Conservation (phyloP, 305 asterid genomes). For the Rubia peregrina region DNA sequence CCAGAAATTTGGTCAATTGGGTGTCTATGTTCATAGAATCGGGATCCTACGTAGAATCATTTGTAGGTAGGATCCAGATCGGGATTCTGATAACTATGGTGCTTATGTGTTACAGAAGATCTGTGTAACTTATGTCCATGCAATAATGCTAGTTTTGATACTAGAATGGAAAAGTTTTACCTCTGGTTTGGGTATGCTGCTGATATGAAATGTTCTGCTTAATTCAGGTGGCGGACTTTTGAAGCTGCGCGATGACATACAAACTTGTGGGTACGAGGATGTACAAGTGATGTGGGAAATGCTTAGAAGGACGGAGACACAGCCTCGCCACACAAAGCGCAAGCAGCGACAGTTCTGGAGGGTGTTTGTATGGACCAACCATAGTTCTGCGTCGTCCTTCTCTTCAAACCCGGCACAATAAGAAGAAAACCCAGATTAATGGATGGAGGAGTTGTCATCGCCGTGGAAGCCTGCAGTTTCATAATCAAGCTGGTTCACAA, state of each 20-base stretch:
- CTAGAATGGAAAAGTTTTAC: background rate
- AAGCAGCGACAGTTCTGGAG: conserved; percentile 51
- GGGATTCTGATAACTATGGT: too few species aligned
- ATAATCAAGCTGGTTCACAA: conserved; percentile 6
- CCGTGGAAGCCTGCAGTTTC: conserved; percentile 14
- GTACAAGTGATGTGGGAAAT: conserved; percentile 98
- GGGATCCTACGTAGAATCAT: background rate
- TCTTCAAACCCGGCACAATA: conserved; percentile 33
- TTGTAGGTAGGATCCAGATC: too few species aligned
- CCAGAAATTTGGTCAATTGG: background rate
- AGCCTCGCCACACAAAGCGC: conserved; percentile 36
- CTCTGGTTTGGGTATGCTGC: background rate
- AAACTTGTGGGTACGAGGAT: conserved; percentile 88
- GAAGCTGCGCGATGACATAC: conserved; percentile 79
- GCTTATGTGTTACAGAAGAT: too few species aligned
- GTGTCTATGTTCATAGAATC: background rate
- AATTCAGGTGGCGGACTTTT: conserved; percentile 58
- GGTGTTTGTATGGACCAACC: conserved; percentile 41
- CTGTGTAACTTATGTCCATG: background rate
- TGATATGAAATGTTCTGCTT: conserved; percentile 7
- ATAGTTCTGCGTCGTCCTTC: conserved; percentile 28
- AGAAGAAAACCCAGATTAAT: conserved; percentile 7
- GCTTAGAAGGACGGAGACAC: conserved; percentile 51
- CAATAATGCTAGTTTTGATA: background rate
- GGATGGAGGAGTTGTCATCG: conserved; percentile 6